Conservation (phyloP, 257 asterid species). For the Forsythia suspensa region DNA sequence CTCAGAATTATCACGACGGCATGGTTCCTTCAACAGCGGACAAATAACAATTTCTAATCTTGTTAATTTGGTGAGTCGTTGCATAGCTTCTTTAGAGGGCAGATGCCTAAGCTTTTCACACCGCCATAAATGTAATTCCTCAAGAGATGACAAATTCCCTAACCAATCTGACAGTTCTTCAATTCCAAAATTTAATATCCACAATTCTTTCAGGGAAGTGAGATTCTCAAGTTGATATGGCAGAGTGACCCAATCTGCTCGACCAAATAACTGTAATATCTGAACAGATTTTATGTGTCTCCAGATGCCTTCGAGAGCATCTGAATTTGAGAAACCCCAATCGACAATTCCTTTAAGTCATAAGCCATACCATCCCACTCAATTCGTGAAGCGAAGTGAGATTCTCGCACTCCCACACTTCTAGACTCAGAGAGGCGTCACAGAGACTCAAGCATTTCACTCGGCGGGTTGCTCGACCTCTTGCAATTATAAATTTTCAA, state of each 20-base stretch:
- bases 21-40: not conserved
- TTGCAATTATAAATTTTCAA: too few relatives aligned
- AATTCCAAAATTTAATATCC: slow-evolving; percentile 6
- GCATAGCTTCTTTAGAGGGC: slow-evolving; percentile 15
- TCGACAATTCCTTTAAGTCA: not conserved
- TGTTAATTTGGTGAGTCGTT: slow-evolving; percentile 11
- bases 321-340: slow-evolving; percentile 1
- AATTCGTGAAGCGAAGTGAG: not conserved
- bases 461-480: too few relatives aligned
- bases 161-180: slow-evolving; percentile 17
- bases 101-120: slow-evolving; percentile 3
- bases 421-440: too few relatives aligned
- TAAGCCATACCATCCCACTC: not conserved
- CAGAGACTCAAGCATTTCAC: too few relatives aligned
- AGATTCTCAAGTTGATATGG: slow-evolving; percentile 14
- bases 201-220: not conserved
- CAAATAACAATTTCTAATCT: not conserved
- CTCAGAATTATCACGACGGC: not conserved
- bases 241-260: slow-evolving; percentile 8
- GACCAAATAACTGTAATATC: not conserved
- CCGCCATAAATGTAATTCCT: not conserved
- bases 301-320: not conserved
- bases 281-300: not conserved
- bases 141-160: slow-evolving; percentile 1
- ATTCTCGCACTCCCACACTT: accelerated